phyloP scores from a whole-genome alignment of 257 asterid genomes.

The Rauvolfia tetraphylla region DNA sequence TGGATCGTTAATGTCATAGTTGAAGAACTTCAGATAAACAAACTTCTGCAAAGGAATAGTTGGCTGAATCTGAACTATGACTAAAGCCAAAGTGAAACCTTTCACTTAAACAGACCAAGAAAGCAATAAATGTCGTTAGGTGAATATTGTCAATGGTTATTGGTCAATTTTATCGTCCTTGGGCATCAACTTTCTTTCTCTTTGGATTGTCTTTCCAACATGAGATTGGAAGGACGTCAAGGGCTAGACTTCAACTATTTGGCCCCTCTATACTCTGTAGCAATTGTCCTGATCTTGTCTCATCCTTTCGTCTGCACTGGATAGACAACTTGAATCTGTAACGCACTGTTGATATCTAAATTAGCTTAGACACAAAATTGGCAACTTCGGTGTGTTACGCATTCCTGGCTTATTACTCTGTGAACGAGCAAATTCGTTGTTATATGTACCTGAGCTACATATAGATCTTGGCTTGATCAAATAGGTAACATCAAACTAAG shows the following conservation, averaged over 20 bases:
- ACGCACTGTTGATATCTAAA: no score
- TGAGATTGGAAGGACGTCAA: not conserved
- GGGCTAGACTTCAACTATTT: not conserved
- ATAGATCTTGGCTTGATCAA: no score
- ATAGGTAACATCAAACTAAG: no score
- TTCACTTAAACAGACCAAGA: not conserved
- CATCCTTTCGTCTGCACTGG: no score
- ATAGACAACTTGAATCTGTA: no score
- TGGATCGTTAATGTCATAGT: conserved; percentile 3
- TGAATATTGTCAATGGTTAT: not conserved
- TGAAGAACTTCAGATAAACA: not conserved
- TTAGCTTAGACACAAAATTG: no score
- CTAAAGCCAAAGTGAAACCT: not conserved
- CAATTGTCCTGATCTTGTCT: not conserved
- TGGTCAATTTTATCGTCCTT: not conserved
- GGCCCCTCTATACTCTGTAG: not conserved
- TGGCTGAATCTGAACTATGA: not conserved
- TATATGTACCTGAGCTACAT: no score
- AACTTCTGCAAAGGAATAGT: not conserved
- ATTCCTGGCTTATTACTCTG: no score
- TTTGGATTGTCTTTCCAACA: not conserved
- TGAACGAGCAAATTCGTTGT: no score
- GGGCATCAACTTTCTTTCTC: not conserved
- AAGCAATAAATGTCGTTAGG: not conserved
- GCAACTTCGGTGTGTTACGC: no score